Conservation (phyloP, 2,329 filamentous ascomycete genomes). For the Ophiosphaerella narmari region DNA sequence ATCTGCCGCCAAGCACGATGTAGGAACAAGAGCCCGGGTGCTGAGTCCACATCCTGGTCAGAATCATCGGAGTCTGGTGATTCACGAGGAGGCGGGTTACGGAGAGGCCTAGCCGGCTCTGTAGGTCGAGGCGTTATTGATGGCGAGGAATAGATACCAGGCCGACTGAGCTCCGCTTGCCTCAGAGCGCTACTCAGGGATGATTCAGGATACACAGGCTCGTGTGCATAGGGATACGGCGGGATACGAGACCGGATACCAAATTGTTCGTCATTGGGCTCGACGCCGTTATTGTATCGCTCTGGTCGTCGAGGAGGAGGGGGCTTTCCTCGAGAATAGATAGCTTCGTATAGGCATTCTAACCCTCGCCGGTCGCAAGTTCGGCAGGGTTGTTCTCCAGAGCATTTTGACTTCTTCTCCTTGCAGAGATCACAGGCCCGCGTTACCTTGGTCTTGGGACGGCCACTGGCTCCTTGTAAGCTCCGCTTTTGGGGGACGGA, state of each 20-base stretch:
- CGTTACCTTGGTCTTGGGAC: conserved; percentile 29
- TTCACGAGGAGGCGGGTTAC: conserved; percentile 23
- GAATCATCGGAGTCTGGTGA: conserved; percentile 59
- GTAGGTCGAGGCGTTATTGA: too few species aligned
- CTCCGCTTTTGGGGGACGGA: conserved; percentile 10
- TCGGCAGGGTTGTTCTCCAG: conserved; percentile 32
- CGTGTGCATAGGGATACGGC: too few species aligned
- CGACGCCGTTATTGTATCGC: too few species aligned
- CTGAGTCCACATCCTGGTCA: conserved; percentile 61
- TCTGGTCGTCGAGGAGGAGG: conserved; percentile 17
- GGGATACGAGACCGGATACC: too few species aligned
- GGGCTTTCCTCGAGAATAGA: conserved; percentile 31
- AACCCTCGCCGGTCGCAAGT: conserved; percentile 22
- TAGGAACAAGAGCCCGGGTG: conserved; percentile 61
- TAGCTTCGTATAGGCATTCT: conserved; percentile 29
- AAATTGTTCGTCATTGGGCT: too few species aligned
- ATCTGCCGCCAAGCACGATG: conserved; percentile 71
- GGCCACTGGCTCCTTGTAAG: too few species aligned
- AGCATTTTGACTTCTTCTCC: conserved; percentile 35
- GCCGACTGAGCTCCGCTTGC: too few species aligned
- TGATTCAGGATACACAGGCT: too few species aligned
- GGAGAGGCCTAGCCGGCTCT: not conserved
- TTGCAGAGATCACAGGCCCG: conserved; percentile 40
- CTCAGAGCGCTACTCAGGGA: too few species aligned
- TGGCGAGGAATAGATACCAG: too few species aligned